phyloP scores from a whole-genome alignment of 2,329 filamentous ascomycete genomes.

The Aspergillus clavatus region DNA sequence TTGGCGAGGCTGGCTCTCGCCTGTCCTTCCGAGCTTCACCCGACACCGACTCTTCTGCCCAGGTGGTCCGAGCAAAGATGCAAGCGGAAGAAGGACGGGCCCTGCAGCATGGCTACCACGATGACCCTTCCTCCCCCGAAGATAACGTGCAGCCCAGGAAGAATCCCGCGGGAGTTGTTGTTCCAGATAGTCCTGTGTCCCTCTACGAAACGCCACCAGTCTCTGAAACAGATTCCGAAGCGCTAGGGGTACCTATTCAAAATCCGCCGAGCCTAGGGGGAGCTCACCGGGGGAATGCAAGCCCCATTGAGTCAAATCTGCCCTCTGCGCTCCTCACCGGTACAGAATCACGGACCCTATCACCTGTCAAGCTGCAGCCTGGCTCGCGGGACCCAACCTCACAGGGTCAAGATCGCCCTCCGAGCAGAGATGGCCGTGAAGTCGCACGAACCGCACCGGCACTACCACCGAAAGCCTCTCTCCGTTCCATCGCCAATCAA shows the following conservation, averaged over 20 bases:
- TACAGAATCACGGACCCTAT: slow-evolving; percentile 13
- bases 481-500: slow-evolving; percentile 37
- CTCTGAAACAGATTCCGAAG: slow-evolving; percentile 21
- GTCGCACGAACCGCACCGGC: slow-evolving; percentile 16
- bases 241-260: slow-evolving; percentile 25
- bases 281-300: slow-evolving; percentile 14
- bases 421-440: slow-evolving; percentile 13
- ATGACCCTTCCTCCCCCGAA: slow-evolving; percentile 27
- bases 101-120: slow-evolving; percentile 40
- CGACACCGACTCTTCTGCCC: slow-evolving; percentile 44
- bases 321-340: slow-evolving; percentile 22
- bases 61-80: slow-evolving; percentile 48
- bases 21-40: slow-evolving; percentile 36
- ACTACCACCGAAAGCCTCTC: slow-evolving; percentile 30
- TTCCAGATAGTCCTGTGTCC: slow-evolving; percentile 21
- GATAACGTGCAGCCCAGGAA: slow-evolving; percentile 15
- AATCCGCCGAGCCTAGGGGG: slow-evolving; percentile 21
- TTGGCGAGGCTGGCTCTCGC: slow-evolving; percentile 30
- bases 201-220: slow-evolving; percentile 26
- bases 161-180: slow-evolving; percentile 4
- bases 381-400: slow-evolving; percentile 8
- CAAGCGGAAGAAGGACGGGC: slow-evolving; percentile 49
- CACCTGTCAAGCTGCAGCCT: slow-evolving; percentile 13
- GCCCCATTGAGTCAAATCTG: slow-evolving; percentile 22
- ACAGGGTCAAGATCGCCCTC: slow-evolving; percentile 13